Percentiles rank a stretch among this genome's conserved stretches.
These are phyloP conservation scores for Rhodotorula sp. DNA, from an alignment of 1,284 basidiomycete species.

Conservation along the genomic window DNA sequence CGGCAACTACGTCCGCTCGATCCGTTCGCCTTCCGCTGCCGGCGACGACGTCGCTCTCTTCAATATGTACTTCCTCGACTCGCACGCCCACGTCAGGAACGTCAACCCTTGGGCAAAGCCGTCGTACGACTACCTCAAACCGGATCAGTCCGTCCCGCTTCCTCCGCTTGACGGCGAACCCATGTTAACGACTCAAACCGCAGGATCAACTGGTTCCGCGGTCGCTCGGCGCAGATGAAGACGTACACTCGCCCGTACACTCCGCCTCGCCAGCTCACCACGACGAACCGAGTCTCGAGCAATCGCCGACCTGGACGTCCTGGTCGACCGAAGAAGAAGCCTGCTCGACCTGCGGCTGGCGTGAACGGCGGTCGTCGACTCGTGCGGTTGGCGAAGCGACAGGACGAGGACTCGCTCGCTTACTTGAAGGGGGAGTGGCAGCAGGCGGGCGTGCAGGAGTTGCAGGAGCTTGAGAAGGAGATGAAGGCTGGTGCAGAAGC, in stretches of 20 bases:
- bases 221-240: slow-evolving; percentile 33
- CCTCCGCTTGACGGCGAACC: not conserved
- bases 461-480: slow-evolving; percentile 10
- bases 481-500: not conserved
- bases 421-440: not conserved
- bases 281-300: not conserved
- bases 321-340: not conserved
- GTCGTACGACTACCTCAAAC: slow-evolving; percentile 37
- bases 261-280: not conserved
- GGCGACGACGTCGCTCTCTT: slow-evolving; percentile 63
- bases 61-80: slow-evolving; percentile 90
- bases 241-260: slow-evolving; percentile 29
- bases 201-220: slow-evolving; percentile 41
- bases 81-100: slow-evolving; percentile 55
- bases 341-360: too few species aligned
- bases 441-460: slow-evolving; percentile 9
- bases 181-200: not conserved
- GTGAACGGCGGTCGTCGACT: too few species aligned
- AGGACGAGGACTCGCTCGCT: not conserved
- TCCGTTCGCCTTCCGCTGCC: slow-evolving; percentile 20
- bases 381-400: not conserved
- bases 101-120: slow-evolving; percentile 23
- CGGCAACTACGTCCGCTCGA: slow-evolving; percentile 64
- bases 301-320: not conserved
- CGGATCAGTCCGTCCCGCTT: slow-evolving; percentile 15